Percentiles rank a stretch among this genome's conserved stretches.
phyloP scores from a whole-genome alignment of 352 stramenopile genomes.

The Phytophthora nicotianae region DNA sequence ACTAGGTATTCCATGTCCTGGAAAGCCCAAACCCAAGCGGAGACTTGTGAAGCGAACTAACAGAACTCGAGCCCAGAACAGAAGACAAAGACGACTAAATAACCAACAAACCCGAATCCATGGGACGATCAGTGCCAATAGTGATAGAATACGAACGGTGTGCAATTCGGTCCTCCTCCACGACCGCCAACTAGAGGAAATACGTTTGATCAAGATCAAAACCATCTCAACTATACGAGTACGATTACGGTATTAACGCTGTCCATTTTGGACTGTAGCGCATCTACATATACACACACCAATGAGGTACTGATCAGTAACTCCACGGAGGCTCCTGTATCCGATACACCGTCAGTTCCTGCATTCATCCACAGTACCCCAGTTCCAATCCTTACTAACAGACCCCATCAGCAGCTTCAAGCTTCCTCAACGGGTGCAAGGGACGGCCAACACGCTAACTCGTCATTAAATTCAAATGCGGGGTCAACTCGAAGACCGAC shows the following conservation, averaged over 20 bases:
- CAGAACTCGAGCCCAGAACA: not conserved
- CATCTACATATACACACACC: not conserved
- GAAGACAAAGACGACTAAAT: not conserved
- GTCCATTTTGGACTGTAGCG: too few species aligned
- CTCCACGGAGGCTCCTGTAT: not conserved
- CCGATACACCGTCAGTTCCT: not conserved
- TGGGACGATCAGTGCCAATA: too few species aligned
- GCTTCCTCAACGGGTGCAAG: too few species aligned
- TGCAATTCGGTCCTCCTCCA: not conserved
- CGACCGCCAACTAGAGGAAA: too few species aligned
- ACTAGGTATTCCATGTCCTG: conserved; percentile 1
- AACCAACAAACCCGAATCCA: not conserved
- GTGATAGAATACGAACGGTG: not conserved
- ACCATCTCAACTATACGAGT: too few species aligned
- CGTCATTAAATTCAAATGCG: too few species aligned
- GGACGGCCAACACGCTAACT: too few species aligned
- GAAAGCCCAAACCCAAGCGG: not conserved
- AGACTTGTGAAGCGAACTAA: not conserved
- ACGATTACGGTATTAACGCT: too few species aligned
- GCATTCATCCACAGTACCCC: not conserved
- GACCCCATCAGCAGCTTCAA: not conserved
- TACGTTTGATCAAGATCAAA: too few species aligned
- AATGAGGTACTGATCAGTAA: not conserved
- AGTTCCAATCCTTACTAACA: not conserved
- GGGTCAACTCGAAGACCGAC: too few species aligned